Evolutionary conservation across 2,329 filamentous ascomycete species (phyloP).

Genomic region (Fusarium tanahbumbuense): DNA sequence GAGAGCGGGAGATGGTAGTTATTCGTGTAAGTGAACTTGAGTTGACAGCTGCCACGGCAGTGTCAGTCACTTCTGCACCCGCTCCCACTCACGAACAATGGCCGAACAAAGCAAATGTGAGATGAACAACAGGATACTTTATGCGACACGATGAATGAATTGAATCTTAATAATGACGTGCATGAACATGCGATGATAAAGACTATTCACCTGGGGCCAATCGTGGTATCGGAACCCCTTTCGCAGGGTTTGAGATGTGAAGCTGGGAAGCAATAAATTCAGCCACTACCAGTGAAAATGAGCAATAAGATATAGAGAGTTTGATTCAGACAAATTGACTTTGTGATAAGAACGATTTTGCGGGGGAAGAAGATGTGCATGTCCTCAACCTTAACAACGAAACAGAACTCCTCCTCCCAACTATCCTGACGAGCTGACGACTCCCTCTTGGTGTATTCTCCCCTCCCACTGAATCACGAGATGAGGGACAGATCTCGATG

Average conservation of each 20-base stretch:
- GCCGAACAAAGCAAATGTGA: background rate
- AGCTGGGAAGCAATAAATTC: background rate
- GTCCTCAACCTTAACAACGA: background rate
- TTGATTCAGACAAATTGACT: background rate
- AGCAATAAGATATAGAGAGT: background rate
- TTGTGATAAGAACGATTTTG: background rate
- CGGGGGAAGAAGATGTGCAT: background rate
- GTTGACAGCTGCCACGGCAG: conserved; percentile 4
- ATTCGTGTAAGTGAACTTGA: background rate
- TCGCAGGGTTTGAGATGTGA: background rate
- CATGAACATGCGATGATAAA: background rate
- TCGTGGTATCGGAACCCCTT: background rate
- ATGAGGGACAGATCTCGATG: conserved; percentile 27
- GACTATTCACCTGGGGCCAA: background rate
- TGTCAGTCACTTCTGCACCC: conserved; percentile 5
- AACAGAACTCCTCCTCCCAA: background rate
- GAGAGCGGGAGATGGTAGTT: background rate
- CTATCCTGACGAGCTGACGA: conserved; percentile 14
- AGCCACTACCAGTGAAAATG: background rate
- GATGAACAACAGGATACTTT: background rate
- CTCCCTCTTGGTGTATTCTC: background rate
- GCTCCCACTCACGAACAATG: background rate
- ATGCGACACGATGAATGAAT: background rate
- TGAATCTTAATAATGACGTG: background rate
- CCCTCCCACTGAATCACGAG: conserved; percentile 26